These are phyloP conservation scores for Cladophialophora bantiana DNA, from an alignment of 2,329 filamentous ascomycete species.

Conservation along the genomic window DNA sequence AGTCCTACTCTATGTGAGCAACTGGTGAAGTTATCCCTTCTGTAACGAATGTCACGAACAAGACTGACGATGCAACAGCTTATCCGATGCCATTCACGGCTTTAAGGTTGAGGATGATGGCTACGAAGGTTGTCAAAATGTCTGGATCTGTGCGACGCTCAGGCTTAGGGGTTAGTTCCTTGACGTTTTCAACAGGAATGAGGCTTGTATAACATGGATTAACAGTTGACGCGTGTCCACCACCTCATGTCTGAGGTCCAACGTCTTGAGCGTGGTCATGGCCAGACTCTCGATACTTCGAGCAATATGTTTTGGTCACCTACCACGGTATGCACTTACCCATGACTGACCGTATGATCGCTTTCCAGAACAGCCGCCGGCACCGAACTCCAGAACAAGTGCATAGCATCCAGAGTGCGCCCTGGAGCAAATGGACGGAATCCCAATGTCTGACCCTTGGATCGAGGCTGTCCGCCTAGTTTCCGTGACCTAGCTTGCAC, in stretches of 20 bases:
- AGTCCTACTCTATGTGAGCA: neutral
- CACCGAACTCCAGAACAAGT: neutral
- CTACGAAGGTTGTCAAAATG: constrained; percentile 16
- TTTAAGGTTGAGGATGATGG: neutral
- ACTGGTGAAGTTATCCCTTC: constrained; percentile 9
- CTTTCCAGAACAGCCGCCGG: neutral
- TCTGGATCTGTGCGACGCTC: constrained; percentile 6
- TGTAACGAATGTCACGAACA: neutral
- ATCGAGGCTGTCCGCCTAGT: too few species aligned
- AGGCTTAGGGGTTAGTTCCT: neutral
- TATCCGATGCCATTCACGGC: neutral
- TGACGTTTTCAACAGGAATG: neutral
- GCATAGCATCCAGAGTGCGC: neutral
- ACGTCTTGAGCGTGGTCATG: neutral
- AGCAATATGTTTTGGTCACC: neutral
- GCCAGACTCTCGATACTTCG: neutral
- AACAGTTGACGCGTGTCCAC: neutral
- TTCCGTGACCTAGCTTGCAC: too few species aligned
- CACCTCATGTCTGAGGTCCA: neutral
- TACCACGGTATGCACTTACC: neutral
- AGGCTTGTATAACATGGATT: neutral
- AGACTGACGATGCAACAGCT: neutral
- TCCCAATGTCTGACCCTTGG: too few species aligned
- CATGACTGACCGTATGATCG: neutral
- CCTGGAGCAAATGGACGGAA: too few species aligned